Percentiles rank a stretch among this genome's conserved stretches.
These are phyloP conservation scores for Gnomoniopsis smithogilvyi DNA, from an alignment of 2,329 filamentous ascomycete species.

Conservation along the genomic window DNA sequence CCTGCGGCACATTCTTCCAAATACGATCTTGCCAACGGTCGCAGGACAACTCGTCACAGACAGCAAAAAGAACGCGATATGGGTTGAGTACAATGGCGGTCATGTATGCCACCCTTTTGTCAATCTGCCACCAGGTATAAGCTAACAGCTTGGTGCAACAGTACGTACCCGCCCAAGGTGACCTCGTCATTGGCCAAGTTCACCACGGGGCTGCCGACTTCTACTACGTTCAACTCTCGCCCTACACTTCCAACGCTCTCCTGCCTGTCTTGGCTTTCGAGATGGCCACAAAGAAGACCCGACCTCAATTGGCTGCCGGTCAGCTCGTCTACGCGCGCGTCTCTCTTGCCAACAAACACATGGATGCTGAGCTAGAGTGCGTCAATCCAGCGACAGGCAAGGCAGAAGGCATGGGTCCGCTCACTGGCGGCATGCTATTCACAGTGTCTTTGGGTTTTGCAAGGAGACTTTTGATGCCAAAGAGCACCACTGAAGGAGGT, in stretches of 20 bases:
- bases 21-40: slow-evolving; percentile 65
- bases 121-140: slow-evolving; percentile 41
- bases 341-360: slow-evolving; percentile 71
- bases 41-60: slow-evolving; percentile 67
- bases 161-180: slow-evolving; percentile 77
- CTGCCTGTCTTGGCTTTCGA: slow-evolving; percentile 92
- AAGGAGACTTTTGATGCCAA: slow-evolving; percentile 69
- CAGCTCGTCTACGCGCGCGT: slow-evolving; percentile 89
- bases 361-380: slow-evolving; percentile 83
- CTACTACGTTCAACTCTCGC: slow-evolving; percentile 75
- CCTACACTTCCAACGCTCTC: slow-evolving; percentile 60
- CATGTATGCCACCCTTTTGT: slow-evolving; percentile 53
- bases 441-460: slow-evolving; percentile 76
- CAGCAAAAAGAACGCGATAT: slow-evolving; percentile 71
- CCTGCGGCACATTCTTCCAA: slow-evolving; percentile 76
- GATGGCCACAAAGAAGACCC: slow-evolving; percentile 85
- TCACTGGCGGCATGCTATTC: slow-evolving; percentile 85
- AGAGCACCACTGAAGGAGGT: slow-evolving; percentile 57
- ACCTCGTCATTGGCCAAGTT: slow-evolving; percentile 86
- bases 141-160: slow-evolving; percentile 38
- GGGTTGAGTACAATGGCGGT: slow-evolving; percentile 69
- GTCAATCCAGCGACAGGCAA: slow-evolving; percentile 84
- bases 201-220: slow-evolving; percentile 71
- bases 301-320: slow-evolving; percentile 71
- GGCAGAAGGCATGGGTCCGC: slow-evolving; percentile 78